Conservation (phyloP, 495 filamentous ascomycete species). For the Aspergillus bridgeri region DNA sequence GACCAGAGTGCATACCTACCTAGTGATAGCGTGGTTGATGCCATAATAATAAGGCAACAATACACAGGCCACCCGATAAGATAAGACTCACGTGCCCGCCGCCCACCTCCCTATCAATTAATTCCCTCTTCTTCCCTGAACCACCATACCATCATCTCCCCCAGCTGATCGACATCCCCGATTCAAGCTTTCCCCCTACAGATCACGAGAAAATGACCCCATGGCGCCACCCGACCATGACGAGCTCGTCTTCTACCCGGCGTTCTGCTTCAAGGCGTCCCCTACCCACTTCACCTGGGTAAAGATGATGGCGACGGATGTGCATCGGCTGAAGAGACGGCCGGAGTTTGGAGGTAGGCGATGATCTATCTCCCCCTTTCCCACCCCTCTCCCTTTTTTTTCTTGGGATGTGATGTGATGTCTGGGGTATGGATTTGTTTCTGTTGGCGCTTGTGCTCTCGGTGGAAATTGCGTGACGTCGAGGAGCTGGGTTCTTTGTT, state of each 20-base stretch:
- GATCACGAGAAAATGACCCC: constrained; percentile 28
- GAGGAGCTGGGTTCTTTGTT: no score
- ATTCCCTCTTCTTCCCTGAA: neutral
- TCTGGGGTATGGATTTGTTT: no score
- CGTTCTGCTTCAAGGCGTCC: constrained; percentile 79
- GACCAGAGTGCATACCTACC: no score
- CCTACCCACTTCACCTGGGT: constrained; percentile 83
- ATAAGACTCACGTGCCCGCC: neutral
- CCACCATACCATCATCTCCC: no score
- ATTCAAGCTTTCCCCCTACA: neutral
- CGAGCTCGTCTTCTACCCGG: constrained; percentile 63
- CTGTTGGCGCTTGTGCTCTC: no score
- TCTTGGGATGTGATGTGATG: neutral
- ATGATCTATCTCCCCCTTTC: neutral
- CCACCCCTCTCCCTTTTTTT: constrained; percentile 9
- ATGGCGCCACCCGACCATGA: constrained; percentile 31
- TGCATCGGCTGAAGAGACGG: constrained; percentile 55
- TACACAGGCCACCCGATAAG: neutral
- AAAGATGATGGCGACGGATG: constrained; percentile 67
- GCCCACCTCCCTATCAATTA: neutral
- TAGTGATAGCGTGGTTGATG: no score
- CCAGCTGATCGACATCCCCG: neutral
- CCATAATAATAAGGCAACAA: neutral
- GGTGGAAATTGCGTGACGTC: neutral
- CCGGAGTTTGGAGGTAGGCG: constrained; percentile 64